Percentiles rank a stretch among this genome's conserved stretches.
These are phyloP conservation scores for Epicoccum nigrum DNA, from an alignment of 2,329 filamentous ascomycete species.

Conservation along the genomic window DNA sequence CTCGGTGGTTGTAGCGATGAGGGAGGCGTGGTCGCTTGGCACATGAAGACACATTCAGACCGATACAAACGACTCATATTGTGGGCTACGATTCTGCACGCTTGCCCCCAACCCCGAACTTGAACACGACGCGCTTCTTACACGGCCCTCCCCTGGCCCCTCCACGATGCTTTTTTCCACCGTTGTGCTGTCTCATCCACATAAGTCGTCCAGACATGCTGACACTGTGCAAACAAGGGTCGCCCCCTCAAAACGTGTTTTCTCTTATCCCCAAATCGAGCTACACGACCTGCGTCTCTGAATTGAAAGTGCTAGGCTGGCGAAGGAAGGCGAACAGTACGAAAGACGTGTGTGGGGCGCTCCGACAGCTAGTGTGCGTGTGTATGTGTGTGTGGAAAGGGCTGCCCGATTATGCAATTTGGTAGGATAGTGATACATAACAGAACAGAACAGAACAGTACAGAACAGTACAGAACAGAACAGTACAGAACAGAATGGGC, in stretches of 20 bases:
- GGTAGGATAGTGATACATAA: constrained; percentile 26
- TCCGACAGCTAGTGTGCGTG: too few relatives aligned
- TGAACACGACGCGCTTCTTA: too few relatives aligned
- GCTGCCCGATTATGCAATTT: constrained; percentile 24
- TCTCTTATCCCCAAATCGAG: background rate
- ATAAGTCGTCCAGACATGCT: constrained; percentile 10
- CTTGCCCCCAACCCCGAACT: too few relatives aligned
- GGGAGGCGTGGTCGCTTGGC: too few relatives aligned
- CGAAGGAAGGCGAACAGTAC: constrained; percentile 3
- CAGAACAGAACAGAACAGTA: background rate
- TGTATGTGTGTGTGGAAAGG: background rate
- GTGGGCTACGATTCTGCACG: too few relatives aligned
- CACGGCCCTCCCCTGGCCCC: too few relatives aligned
- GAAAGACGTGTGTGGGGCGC: constrained; percentile 1
- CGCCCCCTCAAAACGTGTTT: background rate
- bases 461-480: too few relatives aligned
- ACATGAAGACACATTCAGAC: too few relatives aligned
- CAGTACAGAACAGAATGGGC: background rate
- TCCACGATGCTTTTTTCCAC: constrained; percentile 5
- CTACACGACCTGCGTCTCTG: background rate
- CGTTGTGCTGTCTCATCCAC: background rate
- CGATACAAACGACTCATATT: too few relatives aligned
- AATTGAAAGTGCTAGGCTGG: background rate
- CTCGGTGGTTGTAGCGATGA: too few relatives aligned
- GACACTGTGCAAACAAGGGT: background rate